These are phyloP conservation scores for Jacaranda copaia DNA, from an alignment of 257 asterid species.

Conservation along the genomic window DNA sequence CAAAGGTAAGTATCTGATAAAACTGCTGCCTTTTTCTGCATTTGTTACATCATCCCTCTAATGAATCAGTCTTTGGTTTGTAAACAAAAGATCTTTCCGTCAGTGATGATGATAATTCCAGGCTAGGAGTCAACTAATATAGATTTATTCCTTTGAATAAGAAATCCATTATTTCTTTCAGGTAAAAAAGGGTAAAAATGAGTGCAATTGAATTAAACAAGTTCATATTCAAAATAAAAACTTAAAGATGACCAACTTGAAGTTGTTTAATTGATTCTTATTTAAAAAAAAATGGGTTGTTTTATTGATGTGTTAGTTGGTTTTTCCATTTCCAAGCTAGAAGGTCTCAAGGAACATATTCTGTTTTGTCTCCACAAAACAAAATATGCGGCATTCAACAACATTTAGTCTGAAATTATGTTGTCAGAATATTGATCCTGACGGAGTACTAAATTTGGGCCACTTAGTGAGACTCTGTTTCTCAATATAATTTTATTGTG, in stretches of 20 bases:
- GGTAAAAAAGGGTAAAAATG: neutral
- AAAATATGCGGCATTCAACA: neutral
- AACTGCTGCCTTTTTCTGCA: neutral
- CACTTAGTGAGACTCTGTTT: neutral
- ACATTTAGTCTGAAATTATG: neutral
- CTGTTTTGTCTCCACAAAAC: neutral
- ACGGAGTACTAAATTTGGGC: neutral
- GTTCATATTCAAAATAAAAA: neutral
- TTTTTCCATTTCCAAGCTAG: neutral
- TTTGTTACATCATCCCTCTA: neutral
- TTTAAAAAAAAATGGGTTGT: no score
- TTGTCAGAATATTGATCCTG: neutral
- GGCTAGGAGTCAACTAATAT: neutral
- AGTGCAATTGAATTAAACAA: neutral
- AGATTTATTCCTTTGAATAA: neutral
- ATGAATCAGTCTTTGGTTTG: neutral
- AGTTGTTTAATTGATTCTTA: neutral
- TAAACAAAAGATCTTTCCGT: neutral
- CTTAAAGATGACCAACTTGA: neutral
- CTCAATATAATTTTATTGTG: conserved; percentile 28
- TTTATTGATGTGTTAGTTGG: conserved; percentile 1
- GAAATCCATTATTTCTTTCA: neutral
- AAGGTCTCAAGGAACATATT: neutral
- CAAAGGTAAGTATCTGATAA: conserved; percentile 59
- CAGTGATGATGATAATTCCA: neutral